Base-by-base conservation (phyloP, 176 grass and related monocot genomes). In the Ensete glaucum region DNA sequence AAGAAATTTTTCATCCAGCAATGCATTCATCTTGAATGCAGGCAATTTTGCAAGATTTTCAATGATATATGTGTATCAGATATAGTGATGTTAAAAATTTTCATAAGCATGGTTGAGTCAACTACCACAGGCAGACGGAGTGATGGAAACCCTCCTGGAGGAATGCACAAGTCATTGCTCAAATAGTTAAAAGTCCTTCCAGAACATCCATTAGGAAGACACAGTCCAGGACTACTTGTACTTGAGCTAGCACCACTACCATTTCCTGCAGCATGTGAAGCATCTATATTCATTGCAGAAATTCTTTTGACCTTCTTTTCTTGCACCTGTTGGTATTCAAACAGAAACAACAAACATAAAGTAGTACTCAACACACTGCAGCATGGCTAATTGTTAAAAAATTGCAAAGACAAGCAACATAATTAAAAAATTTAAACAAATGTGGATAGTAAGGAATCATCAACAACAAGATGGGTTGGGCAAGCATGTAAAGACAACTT, bases 231-330 rank as follows among this genome's bases (percentile, higher is more conserved):
- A 54, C 69, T 56, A 17, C 70, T 62, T 70, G 75, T 71, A 29
- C 60, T 81, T 76, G 52, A 73, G 69, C 81, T 77, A 82, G 68
- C 71, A 83, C 66, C 66, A 62, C 73, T 54, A 82, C 86, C 84
- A 91, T 99, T 99, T 78, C 76, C 77, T 79, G 19, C 67, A 79
- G 73, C 76, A 78, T 84, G 80, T 89, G 83, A 83, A 87, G 62
- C 54, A 69, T 77, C 71, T 79, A 91, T 71, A 87, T 95, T 99
- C 88, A 88, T 89, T 79, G 89, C 86, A 24, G 81, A 84, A 55
- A 99, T 73, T 77, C 86, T 91, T 78, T 99, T 99, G 24, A 99
- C 73, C 82, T 99, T 99, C 85, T 95, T 99, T 85, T 99, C 96
- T 95, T 95, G 91, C 60, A 95, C 96, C 96, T 99, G 83, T 54